Percentiles rank a stretch among this genome's conserved stretches.
Conservation (phyloP, 2,329 filamentous ascomycete species). For the Phialophora expanda region DNA sequence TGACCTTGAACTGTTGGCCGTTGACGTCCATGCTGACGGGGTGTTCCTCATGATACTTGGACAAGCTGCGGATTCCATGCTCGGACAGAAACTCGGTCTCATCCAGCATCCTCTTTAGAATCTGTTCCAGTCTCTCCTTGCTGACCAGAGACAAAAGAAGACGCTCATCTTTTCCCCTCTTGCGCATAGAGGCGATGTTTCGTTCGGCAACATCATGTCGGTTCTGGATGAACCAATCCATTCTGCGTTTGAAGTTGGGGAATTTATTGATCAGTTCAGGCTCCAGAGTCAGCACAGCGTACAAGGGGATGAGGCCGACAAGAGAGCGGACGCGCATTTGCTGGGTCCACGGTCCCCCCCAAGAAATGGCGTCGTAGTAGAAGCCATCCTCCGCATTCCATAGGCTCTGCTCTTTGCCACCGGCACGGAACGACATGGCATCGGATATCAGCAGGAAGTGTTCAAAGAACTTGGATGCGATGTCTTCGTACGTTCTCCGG, state of each 20-base stretch:
- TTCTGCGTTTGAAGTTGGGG: slow-evolving; percentile 87
- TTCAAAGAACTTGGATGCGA: slow-evolving; percentile 98
- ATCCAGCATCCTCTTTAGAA: slow-evolving; percentile 88
- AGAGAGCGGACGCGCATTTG: slow-evolving; percentile 90
- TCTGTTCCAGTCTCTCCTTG: slow-evolving; percentile 87
- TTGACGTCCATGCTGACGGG: slow-evolving; percentile 97
- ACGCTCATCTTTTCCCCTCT: slow-evolving; percentile 86
- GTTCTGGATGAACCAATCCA: slow-evolving; percentile 94
- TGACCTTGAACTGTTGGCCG: slow-evolving; percentile 83
- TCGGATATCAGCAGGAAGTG: slow-evolving; percentile 98
- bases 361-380: slow-evolving; percentile 98
- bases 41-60: slow-evolving; percentile 86
- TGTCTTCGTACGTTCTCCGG: slow-evolving; percentile 91
- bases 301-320: slow-evolving; percentile 91
- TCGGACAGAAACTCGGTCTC: slow-evolving; percentile 91
- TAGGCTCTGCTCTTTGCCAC: slow-evolving; percentile 76
- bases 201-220: slow-evolving; percentile 83
- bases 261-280: slow-evolving; percentile 91
- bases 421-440: slow-evolving; percentile 84
- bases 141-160: slow-evolving; percentile 88
- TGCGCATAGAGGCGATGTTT: slow-evolving; percentile 91
- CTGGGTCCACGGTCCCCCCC: slow-evolving; percentile 90
- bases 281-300: slow-evolving; percentile 88
- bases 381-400: slow-evolving; percentile 97
- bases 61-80: slow-evolving; percentile 88